Percentiles rank a stretch among this genome's conserved stretches.
These are phyloP conservation scores for Hemileia vastatrix DNA, from an alignment of 1,284 basidiomycete genomes.

Conservation along the genomic window DNA sequence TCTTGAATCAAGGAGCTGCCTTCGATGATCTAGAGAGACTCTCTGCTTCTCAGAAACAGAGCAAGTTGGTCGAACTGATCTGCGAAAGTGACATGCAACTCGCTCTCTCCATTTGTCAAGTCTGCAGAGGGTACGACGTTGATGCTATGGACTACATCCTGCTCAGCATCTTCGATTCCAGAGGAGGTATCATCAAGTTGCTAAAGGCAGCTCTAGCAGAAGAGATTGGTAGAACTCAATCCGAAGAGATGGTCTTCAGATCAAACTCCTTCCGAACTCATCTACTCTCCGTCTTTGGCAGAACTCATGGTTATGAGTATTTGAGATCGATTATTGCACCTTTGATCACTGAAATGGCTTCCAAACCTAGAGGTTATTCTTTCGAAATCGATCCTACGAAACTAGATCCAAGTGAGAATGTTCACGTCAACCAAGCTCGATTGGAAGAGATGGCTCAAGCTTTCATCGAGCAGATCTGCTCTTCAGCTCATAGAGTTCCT, in stretches of 20 bases:
- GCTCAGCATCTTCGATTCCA: conserved; percentile 71
- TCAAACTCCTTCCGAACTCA: conserved; percentile 73
- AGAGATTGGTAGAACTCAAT: conserved; percentile 66
- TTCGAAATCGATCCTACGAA: conserved; percentile 63
- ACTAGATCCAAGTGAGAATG: conserved; percentile 33
- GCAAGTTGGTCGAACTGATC: too few relatives aligned
- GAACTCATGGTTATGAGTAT: conserved; percentile 77
- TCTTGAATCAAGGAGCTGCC: conserved; percentile 60
- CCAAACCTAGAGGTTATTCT: conserved; percentile 60
- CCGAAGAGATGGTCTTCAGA: conserved; percentile 67
- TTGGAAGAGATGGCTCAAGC: conserved; percentile 63
- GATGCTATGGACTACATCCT: conserved; percentile 71
- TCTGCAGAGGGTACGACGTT: conserved; percentile 65
- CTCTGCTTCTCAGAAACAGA: conserved; percentile 28
- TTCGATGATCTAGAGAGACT: conserved; percentile 43
- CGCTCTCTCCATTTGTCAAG: conserved; percentile 73
- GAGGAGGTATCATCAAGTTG: conserved; percentile 57
- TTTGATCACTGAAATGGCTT: conserved; percentile 61
- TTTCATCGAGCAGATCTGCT: conserved; percentile 64
- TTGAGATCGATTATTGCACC: conserved; percentile 66
- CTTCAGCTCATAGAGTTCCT: conserved; percentile 62
- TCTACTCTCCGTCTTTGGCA: conserved; percentile 71
- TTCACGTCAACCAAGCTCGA: conserved; percentile 51
- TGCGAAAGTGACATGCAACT: conserved; percentile 46
- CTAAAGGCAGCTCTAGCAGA: conserved; percentile 72